These are phyloP conservation scores for Ziziphus jujuba DNA, from an alignment of 306 rosid species.

Conservation along the genomic window DNA sequence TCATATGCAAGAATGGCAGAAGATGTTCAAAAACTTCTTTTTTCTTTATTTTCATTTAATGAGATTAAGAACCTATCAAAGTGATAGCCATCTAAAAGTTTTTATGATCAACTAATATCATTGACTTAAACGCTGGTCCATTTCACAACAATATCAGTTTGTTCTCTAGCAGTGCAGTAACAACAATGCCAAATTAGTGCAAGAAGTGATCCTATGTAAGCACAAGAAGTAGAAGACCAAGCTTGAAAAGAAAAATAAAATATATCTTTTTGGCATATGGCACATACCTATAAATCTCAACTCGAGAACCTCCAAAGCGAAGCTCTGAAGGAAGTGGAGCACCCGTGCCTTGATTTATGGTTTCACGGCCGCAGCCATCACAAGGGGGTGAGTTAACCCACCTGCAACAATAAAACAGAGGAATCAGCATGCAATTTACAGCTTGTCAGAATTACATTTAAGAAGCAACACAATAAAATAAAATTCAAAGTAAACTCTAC, in stretches of 20 bases:
- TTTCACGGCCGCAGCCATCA: slow-evolving; percentile 61
- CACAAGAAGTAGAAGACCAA: background rate
- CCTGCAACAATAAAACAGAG: slow-evolving; percentile 37
- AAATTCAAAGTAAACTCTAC: background rate
- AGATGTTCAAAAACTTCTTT: too few species aligned
- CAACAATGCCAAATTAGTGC: background rate
- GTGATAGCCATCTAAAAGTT: too few species aligned
- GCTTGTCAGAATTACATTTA: slow-evolving; percentile 1
- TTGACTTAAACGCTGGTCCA: background rate
- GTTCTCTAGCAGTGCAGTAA: background rate
- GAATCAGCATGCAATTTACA: slow-evolving; percentile 6
- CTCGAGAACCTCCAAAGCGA: slow-evolving; percentile 60
- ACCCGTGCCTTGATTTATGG: slow-evolving; percentile 47
- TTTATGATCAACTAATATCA: too few species aligned
- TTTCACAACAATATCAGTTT: background rate
- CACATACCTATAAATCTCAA: slow-evolving; percentile 66
- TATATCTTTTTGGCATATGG: slow-evolving; percentile 10
- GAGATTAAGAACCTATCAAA: too few species aligned
- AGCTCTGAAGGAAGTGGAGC: slow-evolving; percentile 67
- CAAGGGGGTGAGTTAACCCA: slow-evolving; percentile 89
- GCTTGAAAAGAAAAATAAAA: slow-evolving; percentile 10
- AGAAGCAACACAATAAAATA: background rate
- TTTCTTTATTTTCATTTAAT: too few species aligned
- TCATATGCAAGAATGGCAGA: too few species aligned
- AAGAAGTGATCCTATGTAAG: background rate